Evolutionary conservation across 257 asterid species (phyloP).

Genomic region (Solanum medicagineum): DNA sequence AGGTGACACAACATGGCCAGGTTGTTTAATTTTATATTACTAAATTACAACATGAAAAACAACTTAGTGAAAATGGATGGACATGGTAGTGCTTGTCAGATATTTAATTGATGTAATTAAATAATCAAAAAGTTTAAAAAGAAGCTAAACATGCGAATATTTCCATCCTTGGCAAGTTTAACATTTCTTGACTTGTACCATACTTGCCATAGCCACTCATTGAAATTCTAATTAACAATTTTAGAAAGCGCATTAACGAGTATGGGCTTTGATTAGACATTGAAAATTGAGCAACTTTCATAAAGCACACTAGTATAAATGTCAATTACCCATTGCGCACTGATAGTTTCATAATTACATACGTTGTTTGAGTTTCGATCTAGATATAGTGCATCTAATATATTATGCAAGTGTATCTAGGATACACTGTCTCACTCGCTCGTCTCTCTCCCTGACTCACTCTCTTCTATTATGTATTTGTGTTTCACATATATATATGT

Average conservation of each 20-base stretch:
- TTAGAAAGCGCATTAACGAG: background rate
- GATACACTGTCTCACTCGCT: no score
- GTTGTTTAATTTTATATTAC: background rate
- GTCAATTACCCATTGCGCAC: no score
- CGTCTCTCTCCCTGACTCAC: no score
- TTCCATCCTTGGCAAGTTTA: background rate
- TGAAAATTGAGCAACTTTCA: background rate
- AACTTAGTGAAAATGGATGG: background rate
- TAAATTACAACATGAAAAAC: background rate
- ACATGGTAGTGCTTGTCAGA: background rate
- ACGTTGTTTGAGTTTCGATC: no score
- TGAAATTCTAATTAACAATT: background rate
- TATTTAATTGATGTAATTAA: background rate
- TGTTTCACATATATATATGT: no score
- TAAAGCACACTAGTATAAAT: no score
- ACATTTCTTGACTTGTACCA: background rate
- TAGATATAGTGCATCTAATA: no score
- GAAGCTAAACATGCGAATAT: background rate
- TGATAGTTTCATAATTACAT: no score
- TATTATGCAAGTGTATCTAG: no score
- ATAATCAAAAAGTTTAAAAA: background rate
- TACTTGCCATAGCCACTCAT: background rate
- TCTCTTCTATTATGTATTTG: no score
- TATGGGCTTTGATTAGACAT: background rate
- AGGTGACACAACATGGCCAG: background rate